Evolutionary conservation across 257 asterid species (phyloP).

Genomic region (Rauvolfia tetraphylla): DNA sequence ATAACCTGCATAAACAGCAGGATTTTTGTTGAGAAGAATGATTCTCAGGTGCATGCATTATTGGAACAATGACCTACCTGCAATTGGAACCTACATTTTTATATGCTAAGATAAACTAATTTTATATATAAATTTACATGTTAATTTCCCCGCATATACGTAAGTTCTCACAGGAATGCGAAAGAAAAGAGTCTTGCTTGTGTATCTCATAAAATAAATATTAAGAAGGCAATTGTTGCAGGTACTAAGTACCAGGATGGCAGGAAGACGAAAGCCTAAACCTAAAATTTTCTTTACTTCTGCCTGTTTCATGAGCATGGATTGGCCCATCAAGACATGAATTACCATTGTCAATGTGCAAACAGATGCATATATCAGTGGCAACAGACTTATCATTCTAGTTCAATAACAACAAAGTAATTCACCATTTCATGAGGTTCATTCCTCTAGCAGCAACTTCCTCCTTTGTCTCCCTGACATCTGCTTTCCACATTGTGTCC

Average conservation of each 20-base stretch:
- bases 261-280: not conserved
- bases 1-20: slow-evolving; percentile 47
- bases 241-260: slow-evolving; percentile 1
- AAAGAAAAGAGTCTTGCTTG: not conserved
- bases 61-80: not conserved
- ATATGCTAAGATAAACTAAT: not conserved
- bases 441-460: slow-evolving; percentile 77
- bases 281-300: not conserved
- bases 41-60: not conserved
- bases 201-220: not conserved
- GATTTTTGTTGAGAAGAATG: slow-evolving; percentile 5
- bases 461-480: slow-evolving; percentile 76
- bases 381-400: not conserved
- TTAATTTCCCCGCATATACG: not conserved
- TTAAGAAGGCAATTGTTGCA: not conserved
- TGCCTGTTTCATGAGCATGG: not conserved
- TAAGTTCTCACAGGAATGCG: not conserved
- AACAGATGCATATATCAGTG: not conserved
- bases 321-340: not conserved
- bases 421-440: slow-evolving; percentile 69
- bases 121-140: not conserved
- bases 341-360: not conserved
- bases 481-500: slow-evolving; percentile 72
- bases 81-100: not conserved
- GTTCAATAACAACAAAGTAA: slow-evolving; percentile 4